These are phyloP conservation scores for Primulina eburnea DNA, from an alignment of 257 asterid species.

Conservation along the genomic window DNA sequence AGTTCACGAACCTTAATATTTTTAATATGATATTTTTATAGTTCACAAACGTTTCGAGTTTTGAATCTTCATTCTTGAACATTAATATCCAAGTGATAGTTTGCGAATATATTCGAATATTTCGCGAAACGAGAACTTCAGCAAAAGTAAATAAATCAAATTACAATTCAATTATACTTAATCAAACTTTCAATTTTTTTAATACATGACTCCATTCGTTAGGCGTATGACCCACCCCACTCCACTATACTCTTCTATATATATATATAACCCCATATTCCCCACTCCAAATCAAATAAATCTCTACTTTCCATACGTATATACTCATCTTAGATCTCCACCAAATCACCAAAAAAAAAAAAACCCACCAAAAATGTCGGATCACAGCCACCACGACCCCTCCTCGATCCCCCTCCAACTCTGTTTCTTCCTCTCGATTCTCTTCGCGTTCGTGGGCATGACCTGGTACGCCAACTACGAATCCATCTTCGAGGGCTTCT, in stretches of 20 bases:
- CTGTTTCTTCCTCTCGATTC: conserved; percentile 58
- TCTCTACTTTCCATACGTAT: conserved; percentile 7
- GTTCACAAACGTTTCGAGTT: too few species aligned
- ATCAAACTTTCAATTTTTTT: too few species aligned
- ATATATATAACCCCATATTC: conserved; percentile 20
- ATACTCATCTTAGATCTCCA: not conserved
- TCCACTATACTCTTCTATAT: not conserved
- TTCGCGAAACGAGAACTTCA: too few species aligned
- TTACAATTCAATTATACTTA: too few species aligned
- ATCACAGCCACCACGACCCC: conserved; percentile 36
- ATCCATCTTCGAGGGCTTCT: conserved; percentile 56
- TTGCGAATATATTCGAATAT: too few species aligned
- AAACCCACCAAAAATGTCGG: conserved; percentile 34
- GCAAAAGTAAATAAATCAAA: too few species aligned
- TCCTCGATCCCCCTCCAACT: conserved; percentile 61
- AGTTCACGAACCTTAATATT: too few species aligned
- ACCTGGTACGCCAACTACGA: conserved; percentile 83
- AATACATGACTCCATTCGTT: too few species aligned
- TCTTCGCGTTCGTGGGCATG: conserved; percentile 58
- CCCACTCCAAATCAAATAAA: not conserved
- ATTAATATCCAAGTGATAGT: too few species aligned
- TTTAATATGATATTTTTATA: too few species aligned
- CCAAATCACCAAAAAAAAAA: not conserved
- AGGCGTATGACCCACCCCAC: too few species aligned
- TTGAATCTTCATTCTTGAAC: too few species aligned